Evolutionary conservation across 2,329 filamentous ascomycete species (phyloP).

Genomic region (Aphanocladium album): DNA sequence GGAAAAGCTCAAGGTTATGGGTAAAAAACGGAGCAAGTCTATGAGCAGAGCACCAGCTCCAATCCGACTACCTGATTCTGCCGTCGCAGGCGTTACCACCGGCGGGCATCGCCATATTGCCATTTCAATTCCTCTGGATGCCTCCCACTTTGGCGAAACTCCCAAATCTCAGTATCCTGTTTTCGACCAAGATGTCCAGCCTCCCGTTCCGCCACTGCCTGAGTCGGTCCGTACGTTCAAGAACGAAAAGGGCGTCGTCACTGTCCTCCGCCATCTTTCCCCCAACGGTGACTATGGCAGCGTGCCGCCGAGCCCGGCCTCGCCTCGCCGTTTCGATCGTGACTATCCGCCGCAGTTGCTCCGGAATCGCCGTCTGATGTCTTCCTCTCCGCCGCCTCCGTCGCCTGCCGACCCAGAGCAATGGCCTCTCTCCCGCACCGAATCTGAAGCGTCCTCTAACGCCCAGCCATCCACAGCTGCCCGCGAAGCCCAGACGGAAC

Average conservation of each 20-base stretch:
- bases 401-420: background rate
- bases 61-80: constrained; percentile 48
- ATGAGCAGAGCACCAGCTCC: constrained; percentile 24
- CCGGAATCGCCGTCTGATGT: constrained; percentile 7
- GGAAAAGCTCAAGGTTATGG: constrained; percentile 35
- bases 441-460: background rate
- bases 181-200: constrained; percentile 10
- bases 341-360: constrained; percentile 5
- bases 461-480: background rate
- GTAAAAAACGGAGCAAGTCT: constrained; percentile 32
- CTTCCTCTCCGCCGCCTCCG: background rate
- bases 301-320: constrained; percentile 8
- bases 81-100: constrained; percentile 48
- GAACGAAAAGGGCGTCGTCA: constrained; percentile 33
- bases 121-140: constrained; percentile 53
- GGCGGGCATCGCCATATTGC: constrained; percentile 54
- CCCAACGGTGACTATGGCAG: constrained; percentile 21
- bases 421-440: constrained; percentile 1
- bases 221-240: constrained; percentile 24
- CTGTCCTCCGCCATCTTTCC: constrained; percentile 28
- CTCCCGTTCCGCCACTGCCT: constrained; percentile 16
- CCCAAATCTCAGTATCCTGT: constrained; percentile 31
- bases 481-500: background rate
- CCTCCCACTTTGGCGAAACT: constrained; percentile 37
- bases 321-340: constrained; percentile 6